A percentile compares a stretch with the other conserved stretches of the same genome.
Evolutionary conservation across 2,329 filamentous ascomycete species (phyloP).

Genomic region (Pseudogymnoascus sp.): DNA sequence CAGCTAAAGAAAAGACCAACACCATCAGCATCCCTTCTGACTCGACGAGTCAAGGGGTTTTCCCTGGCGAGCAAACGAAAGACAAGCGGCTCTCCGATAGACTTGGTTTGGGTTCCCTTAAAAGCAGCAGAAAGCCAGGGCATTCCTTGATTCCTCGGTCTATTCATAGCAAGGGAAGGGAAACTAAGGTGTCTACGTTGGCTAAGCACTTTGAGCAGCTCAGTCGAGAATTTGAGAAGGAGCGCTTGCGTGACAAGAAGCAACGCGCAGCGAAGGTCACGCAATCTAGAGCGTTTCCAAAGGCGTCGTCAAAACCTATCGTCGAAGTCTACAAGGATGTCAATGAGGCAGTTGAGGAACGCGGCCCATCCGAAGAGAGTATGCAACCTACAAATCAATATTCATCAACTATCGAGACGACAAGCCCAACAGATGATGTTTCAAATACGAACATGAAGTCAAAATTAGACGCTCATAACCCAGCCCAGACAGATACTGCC

Average conservation of each 20-base stretch:
- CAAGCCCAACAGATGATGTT: neutral
- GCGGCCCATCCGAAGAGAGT: conserved; percentile 60
- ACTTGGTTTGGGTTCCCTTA: conserved; percentile 58
- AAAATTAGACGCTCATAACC: neutral
- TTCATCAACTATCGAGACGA: neutral
- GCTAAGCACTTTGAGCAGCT: conserved; percentile 95
- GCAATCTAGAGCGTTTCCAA: conserved; percentile 72
- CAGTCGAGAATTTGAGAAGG: conserved; percentile 92
- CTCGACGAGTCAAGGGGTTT: conserved; percentile 18
- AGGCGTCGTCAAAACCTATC: conserved; percentile 88
- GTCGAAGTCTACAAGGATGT: conserved; percentile 95
- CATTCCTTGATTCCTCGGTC: conserved; percentile 86
- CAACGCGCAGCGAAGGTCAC: conserved; percentile 71
- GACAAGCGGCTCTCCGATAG: conserved; percentile 73
- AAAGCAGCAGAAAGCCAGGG: conserved; percentile 47
- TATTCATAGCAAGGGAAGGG: conserved; percentile 61
- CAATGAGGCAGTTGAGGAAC: conserved; percentile 83
- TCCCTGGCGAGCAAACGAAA: conserved; percentile 23
- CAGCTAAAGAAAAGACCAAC: conserved; percentile 16
- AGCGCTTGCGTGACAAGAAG: conserved; percentile 77
- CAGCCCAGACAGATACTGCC: conserved; percentile 22
- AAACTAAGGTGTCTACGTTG: conserved; percentile 79
- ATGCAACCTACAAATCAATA: conserved; percentile 18
- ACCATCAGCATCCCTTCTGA: conserved; percentile 13
- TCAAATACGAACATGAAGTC: neutral